Evolutionary conservation across 257 asterid genomes (phyloP).

Genomic region (Solanum pinnatisectum): DNA sequence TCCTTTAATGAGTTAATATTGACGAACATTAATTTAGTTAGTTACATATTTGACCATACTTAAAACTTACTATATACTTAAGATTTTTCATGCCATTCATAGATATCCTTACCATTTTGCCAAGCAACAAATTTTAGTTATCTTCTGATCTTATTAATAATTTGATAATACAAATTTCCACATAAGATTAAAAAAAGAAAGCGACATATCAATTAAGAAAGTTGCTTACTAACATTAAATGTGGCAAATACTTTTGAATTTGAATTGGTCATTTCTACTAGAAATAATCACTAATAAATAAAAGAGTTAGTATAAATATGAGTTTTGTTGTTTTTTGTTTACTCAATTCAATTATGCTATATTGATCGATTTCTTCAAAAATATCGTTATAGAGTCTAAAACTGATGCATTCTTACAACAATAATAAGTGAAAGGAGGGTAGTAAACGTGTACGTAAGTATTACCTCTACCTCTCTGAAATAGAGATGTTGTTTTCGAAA

Average conservation of each 20-base stretch:
- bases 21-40: not conserved
- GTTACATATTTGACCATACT: not conserved
- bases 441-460: too few species aligned
- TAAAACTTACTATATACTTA: not conserved
- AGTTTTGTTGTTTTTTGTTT: not conserved
- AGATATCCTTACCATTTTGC: not conserved
- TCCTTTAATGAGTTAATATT: not conserved
- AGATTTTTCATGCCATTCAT: not conserved
- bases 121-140: not conserved
- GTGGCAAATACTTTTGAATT: not conserved
- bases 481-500: rapidly evolving
- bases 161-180: not conserved
- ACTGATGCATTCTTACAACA: not conserved
- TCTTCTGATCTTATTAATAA: not conserved
- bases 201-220: not conserved
- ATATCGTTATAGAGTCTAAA: not conserved
- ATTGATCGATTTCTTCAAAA: not conserved
- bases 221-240: not conserved
- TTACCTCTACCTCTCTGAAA: too few species aligned
- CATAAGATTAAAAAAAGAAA: not conserved
- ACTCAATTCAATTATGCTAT: not conserved
- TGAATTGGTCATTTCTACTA: not conserved
- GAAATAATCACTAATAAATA: not conserved
- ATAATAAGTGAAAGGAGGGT: not conserved
- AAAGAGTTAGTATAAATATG: not conserved